Evolutionary conservation across 441 rosid genomes (phyloP), one percentile per base, ranked within the genome.

Genomic region (Adansonia grandidieri): DNA sequence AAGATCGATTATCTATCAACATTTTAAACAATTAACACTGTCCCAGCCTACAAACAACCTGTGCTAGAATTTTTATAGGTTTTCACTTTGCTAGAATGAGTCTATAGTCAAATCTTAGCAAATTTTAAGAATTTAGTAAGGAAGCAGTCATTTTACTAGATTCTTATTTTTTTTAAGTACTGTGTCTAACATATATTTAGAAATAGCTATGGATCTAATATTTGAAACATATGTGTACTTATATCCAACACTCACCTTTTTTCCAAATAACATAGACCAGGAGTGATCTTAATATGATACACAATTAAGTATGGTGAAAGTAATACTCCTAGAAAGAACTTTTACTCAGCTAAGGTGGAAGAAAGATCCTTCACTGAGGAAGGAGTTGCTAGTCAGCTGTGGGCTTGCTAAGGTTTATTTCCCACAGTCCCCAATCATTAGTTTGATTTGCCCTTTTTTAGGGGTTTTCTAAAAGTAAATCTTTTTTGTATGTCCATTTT

Each of bases 321-420:
- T 76, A 71, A 76, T 68, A 74, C 63, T 84, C 67, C 78, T 56
- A 84, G 75, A 73, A 91, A 83, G 77, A 82, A 79, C 24, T 22
- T 56, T 66, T 70, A 61, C 51, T 28, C 71, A 5, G 78, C 79
- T 77, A 91, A 82, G 54, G 89, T 86, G 98, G 76, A 94, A 96
- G 81, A 93, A 93, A 79, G 98, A 96, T 82, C 88, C 94, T 65
- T 77, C 74, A 32, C 50, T 19, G 86, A 89, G 99, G 82, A 90
- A 62, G 71, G 99, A 96, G 81, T 78, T 96, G 88, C 81, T 96
- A 78, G 80, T 96, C 51, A 77, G 79, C 75, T 91, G 94, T 76
- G 96, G 97, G 77, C 95, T 92, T 81, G 99, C 97, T 76, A 94
- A 92, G 99, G 99, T 94, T 66, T 79, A 83, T 80, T 58, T 32